phyloP scores from a whole-genome alignment of 768 basidiomycete genomes.

The Cystobasidium onofrii region DNA sequence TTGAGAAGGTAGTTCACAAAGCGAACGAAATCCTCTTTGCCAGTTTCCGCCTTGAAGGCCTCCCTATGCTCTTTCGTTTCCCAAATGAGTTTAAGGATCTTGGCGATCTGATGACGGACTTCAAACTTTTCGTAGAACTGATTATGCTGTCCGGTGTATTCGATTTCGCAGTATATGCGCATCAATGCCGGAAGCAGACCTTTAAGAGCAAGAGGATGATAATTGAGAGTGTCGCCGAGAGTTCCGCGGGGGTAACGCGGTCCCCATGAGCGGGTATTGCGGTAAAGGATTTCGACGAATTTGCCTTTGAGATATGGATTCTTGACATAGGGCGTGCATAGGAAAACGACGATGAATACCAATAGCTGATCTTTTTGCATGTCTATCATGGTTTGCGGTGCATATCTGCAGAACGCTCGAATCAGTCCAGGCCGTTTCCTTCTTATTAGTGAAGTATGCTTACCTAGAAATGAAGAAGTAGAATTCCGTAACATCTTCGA shows the following conservation, averaged over 20 bases:
- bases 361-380: slow-evolving; percentile 78
- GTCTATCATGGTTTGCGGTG: slow-evolving; percentile 70
- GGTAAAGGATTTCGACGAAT: slow-evolving; percentile 62
- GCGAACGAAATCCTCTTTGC: slow-evolving; percentile 80
- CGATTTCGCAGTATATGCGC: slow-evolving; percentile 94
- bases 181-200: slow-evolving; percentile 85
- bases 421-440: background rate
- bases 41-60: slow-evolving; percentile 69
- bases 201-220: slow-evolving; percentile 72
- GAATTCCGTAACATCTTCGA: slow-evolving; percentile 90
- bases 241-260: slow-evolving; percentile 59
- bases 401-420: slow-evolving; percentile 38
- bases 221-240: slow-evolving; percentile 72
- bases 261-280: slow-evolving; percentile 54
- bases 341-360: slow-evolving; percentile 78
- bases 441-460: slow-evolving; percentile 39
- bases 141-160: slow-evolving; percentile 91
- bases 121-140: slow-evolving; percentile 88
- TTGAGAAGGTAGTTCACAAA: slow-evolving; percentile 98
- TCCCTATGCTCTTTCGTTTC: slow-evolving; percentile 78
- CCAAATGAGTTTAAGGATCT: slow-evolving; percentile 84
- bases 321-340: slow-evolving; percentile 96
- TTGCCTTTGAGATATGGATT: slow-evolving; percentile 96
- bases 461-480: slow-evolving; percentile 74
- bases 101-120: slow-evolving; percentile 54